Percentiles rank a stretch among this genome's conserved stretches.
Evolutionary conservation across 2,329 filamentous ascomycete genomes (phyloP).

Genomic region (Epichloe uncinata): DNA sequence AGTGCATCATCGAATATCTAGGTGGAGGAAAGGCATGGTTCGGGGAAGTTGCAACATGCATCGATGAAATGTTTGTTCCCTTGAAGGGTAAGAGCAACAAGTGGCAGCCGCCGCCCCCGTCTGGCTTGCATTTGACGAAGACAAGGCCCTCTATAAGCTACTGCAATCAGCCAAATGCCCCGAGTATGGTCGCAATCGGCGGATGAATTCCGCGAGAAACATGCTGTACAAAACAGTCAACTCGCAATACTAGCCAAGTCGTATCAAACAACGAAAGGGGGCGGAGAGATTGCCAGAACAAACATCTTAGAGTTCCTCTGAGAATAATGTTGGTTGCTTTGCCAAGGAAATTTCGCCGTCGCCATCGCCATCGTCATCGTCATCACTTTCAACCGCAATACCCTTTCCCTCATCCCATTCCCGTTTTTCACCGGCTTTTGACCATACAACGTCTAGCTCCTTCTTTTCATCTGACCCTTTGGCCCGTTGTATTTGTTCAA

Average conservation of each 20-base stretch:
- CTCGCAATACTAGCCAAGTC: background rate
- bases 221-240: background rate
- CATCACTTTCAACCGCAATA: constrained; percentile 1
- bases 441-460: constrained; percentile 56
- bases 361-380: background rate
- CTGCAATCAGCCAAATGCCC: background rate
- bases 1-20: background rate
- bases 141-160: background rate
- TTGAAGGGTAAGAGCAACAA: background rate
- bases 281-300: background rate
- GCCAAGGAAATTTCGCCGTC: background rate
- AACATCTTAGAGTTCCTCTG: constrained; percentile 4
- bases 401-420: constrained; percentile 48
- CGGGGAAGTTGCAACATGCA: background rate
- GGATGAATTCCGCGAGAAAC: background rate
- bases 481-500: constrained; percentile 50
- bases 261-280: background rate
- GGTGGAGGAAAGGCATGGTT: background rate
- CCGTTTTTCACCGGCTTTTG: constrained; percentile 49
- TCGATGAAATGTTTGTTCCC: background rate
- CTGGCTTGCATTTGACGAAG: background rate
- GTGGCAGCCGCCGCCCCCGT: background rate
- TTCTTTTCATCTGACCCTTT: constrained; percentile 47
- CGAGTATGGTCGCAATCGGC: background rate
- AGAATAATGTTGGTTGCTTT: constrained; percentile 6